Conservation (phyloP, 2,329 filamentous ascomycete species). For the Monosporascus ibericus region DNA sequence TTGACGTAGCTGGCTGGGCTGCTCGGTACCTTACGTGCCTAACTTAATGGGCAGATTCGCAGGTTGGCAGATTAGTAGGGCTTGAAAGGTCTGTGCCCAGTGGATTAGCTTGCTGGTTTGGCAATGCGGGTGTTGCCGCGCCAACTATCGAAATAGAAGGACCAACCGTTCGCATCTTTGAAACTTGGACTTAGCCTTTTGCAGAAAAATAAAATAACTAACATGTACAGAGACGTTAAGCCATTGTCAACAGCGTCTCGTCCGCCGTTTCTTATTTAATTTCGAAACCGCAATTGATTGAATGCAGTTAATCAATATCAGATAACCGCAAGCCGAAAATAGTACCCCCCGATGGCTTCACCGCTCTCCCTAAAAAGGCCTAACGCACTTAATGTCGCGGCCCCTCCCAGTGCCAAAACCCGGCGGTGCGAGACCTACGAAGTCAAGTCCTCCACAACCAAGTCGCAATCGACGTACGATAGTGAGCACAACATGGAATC, state of each 20-base stretch:
- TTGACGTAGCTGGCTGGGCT: no score
- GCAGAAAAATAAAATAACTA: neutral
- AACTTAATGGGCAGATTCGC: neutral
- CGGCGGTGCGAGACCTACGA: slow-evolving; percentile 22
- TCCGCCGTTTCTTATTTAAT: neutral
- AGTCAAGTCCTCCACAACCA: slow-evolving; percentile 20
- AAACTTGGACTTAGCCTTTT: neutral
- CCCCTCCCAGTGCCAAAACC: neutral
- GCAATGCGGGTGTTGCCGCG: neutral
- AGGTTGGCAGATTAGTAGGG: neutral
- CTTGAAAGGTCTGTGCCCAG: neutral
- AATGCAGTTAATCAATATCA: no score
- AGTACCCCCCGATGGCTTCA: neutral
- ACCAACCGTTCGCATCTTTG: neutral
- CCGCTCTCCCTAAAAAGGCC: neutral
- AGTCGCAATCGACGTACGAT: slow-evolving; percentile 4
- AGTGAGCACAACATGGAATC: neutral
- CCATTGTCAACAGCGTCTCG: no score
- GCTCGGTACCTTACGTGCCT: no score
- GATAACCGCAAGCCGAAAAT: no score
- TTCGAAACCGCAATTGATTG: neutral
- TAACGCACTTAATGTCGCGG: neutral
- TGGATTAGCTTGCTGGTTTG: neutral
- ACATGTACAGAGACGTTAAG: no score
- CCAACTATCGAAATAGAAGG: neutral